Evolutionary conservation across 306 rosid genomes (phyloP), one percentile per base, ranked within the genome.

Genomic region (Amphicarpaea edgeworthii): DNA sequence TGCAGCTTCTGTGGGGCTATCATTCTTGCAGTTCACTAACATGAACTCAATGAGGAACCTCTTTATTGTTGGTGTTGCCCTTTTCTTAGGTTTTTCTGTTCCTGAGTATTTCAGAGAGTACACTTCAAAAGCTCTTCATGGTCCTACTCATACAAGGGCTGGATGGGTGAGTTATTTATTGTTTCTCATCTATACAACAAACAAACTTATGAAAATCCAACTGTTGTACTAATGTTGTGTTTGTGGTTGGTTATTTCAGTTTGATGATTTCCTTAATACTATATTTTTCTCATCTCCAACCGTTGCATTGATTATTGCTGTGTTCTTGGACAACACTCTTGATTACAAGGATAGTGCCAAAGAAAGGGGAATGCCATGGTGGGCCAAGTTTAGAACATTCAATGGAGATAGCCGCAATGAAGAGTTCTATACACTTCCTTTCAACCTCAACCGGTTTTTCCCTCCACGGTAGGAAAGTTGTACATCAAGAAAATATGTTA

Each of bases 311-410:
- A 81, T 93, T 21, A 87, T 90, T 45, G 92, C 98, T 0, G 92
- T 92, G 38, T 92, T 96, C 90, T 86, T 96, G 83, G 99, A 96
- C 88, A 96, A 96, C 79, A 96, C 99, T 23, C 99, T 96, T 34
- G 98, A 96, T 65, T 90, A 82, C 86, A 90, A 89, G 85, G 85
- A 89, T 21, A 90, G 97, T 38, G 96, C 89, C 7, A 89, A 89
- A 77, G 99, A 96, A 72, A 85, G 99, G 67, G 99, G 99, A 79
- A 93, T 96, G 99, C 97, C 99, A 63, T 96, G 99, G 99, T 96
- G 99, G 99, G 92, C 82, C 69, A 96, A 88, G 70, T 96, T 96
- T 79, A 68, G 98, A 74, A 75, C 96, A 34, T 96, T 96, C 53
- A 88, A 90, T 81, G 99, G 97, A 55, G 99, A 96, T 67, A 78